These are phyloP conservation scores for Solanum sparsipilum DNA, from an alignment of 257 asterid genomes.

Conservation along the genomic window DNA sequence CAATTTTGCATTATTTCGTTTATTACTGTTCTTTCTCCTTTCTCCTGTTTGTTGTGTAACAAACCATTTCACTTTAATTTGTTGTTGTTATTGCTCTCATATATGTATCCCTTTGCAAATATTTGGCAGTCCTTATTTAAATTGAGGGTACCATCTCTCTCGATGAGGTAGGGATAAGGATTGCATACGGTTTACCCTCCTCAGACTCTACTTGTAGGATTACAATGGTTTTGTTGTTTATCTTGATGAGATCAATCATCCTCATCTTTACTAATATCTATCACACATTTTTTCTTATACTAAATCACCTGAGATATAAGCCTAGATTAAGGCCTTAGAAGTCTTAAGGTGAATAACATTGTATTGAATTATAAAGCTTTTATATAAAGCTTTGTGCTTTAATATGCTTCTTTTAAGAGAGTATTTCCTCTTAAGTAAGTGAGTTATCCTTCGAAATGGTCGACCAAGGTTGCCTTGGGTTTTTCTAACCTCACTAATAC, in stretches of 20 bases:
- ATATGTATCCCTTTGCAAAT: background rate
- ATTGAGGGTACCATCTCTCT: background rate
- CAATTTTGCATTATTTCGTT: background rate
- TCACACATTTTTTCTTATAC: background rate
- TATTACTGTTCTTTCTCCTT: background rate
- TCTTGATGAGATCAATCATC: background rate
- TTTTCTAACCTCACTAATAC: background rate
- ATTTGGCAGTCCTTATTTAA: background rate
- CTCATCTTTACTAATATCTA: background rate
- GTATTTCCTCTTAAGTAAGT: background rate
- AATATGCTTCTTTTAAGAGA: background rate
- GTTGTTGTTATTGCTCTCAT: background rate
- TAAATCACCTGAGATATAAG: background rate
- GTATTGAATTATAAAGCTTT: background rate
- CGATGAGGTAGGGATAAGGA: background rate
- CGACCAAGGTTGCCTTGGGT: background rate
- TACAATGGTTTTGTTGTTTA: background rate
- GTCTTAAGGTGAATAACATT: background rate
- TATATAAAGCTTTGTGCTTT: background rate
- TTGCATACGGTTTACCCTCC: background rate
- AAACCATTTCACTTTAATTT: background rate
- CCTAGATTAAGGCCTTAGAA: background rate
- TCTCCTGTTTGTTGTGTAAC: background rate
- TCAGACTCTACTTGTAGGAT: background rate
- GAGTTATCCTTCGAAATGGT: background rate